A percentile compares a stretch with the other conserved stretches of the same genome.
phyloP scores from a whole-genome alignment of 2,329 filamentous ascomycete species.

The Ceratocystis eucalypticola region DNA sequence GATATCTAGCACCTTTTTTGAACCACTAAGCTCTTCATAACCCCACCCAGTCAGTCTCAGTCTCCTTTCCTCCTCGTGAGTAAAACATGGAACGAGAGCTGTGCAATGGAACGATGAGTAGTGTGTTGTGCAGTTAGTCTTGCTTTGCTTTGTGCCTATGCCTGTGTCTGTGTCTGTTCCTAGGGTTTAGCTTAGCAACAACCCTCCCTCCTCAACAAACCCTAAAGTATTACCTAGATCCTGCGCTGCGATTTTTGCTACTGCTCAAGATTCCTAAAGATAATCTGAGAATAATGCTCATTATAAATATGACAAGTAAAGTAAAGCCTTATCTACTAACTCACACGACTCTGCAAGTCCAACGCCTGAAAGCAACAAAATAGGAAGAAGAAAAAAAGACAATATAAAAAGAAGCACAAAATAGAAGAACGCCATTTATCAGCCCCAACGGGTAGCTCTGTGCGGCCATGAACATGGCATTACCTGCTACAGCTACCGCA shows the following conservation, averaged over 20 bases:
- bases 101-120: too few relatives aligned
- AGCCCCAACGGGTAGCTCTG: not conserved
- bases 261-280: not conserved
- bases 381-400: not conserved
- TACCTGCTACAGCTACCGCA: slow-evolving; percentile 5
- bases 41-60: too few relatives aligned
- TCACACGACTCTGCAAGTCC: slow-evolving; percentile 4
- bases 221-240: too few relatives aligned
- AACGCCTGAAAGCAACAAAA: slow-evolving; percentile 2
- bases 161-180: too few relatives aligned
- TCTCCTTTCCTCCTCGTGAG: too few relatives aligned
- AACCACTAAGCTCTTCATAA: too few relatives aligned
- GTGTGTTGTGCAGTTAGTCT: too few relatives aligned
- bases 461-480: not conserved
- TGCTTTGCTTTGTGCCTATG: too few relatives aligned
- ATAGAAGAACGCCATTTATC: slow-evolving; percentile 1
- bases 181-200: too few relatives aligned
- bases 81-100: too few relatives aligned
- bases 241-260: not conserved
- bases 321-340: not conserved
- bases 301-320: not conserved
- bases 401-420: not conserved
- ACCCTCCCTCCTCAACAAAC: too few relatives aligned
- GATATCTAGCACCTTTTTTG: too few relatives aligned
- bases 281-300: not conserved